A percentile compares a stretch with the other conserved stretches of the same genome.
phyloP scores from a whole-genome alignment of 257 asterid genomes.

The Euphrasia confusa region DNA sequence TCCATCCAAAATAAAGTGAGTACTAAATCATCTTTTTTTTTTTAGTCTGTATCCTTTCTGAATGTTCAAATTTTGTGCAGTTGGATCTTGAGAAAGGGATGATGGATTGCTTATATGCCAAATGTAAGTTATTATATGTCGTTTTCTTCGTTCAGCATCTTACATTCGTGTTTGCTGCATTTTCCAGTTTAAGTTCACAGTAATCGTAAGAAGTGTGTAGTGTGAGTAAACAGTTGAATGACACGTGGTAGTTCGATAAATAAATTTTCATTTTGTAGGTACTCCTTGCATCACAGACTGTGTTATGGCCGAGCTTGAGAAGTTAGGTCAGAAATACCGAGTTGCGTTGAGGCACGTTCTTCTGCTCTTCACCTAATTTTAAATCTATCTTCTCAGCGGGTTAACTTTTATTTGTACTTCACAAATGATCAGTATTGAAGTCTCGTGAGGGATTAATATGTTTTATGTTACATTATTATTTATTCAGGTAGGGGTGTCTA shows the following conservation, averaged over 20 bases:
- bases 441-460: neutral
- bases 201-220: too few species aligned
- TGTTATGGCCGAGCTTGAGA: constrained; percentile 99
- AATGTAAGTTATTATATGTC: constrained; percentile 53
- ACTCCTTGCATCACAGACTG: constrained; percentile 99
- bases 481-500: too few species aligned
- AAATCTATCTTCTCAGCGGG: neutral
- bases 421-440: neutral
- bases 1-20: constrained; percentile 95
- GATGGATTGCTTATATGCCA: constrained; percentile 98
- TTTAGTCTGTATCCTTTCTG: neutral
- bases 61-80: constrained; percentile 36
- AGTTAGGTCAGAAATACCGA: constrained; percentile 84
- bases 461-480: neutral
- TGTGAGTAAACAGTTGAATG: too few species aligned
- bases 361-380: constrained; percentile 1
- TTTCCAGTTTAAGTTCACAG: neutral
- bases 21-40: neutral
- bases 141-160: neutral
- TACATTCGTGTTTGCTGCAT: neutral
- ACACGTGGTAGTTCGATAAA: neutral
- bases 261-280: constrained; percentile 36
- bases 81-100: constrained; percentile 93
- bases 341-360: constrained; percentile 79
- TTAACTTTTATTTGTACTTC: neutral